A percentile compares a stretch with the other conserved stretches of the same genome.
Evolutionary conservation across 768 basidiomycete species (phyloP).

Genomic region (Mrakia frigida): DNA sequence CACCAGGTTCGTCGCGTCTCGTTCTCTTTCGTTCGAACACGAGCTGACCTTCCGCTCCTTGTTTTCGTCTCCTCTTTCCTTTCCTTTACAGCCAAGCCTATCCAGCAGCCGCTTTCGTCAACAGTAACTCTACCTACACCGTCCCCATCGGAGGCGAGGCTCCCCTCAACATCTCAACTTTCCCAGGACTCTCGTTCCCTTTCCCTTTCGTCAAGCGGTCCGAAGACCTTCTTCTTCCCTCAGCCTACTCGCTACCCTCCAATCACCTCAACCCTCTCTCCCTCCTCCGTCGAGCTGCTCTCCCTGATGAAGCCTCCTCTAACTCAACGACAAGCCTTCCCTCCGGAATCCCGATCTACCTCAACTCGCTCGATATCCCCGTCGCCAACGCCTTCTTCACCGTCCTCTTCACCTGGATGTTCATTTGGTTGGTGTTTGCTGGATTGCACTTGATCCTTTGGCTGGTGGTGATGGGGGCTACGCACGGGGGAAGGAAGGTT

Average conservation of each 20-base stretch:
- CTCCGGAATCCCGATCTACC: slow-evolving; percentile 76
- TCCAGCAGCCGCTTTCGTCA: slow-evolving; percentile 67
- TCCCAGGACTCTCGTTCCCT: too few species aligned
- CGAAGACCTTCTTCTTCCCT: slow-evolving; percentile 36
- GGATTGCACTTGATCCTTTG: slow-evolving; percentile 55
- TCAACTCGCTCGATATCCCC: slow-evolving; percentile 68
- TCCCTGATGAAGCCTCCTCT: slow-evolving; percentile 35
- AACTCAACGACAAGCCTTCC: slow-evolving; percentile 49
- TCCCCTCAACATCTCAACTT: neutral
- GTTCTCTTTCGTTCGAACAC: neutral
- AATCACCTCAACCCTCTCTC: slow-evolving; percentile 22
- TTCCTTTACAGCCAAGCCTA: slow-evolving; percentile 37
- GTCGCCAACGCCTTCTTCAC: slow-evolving; percentile 88
- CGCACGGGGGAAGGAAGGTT: slow-evolving; percentile 35
- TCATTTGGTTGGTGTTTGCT: slow-evolving; percentile 59
- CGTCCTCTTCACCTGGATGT: slow-evolving; percentile 67
- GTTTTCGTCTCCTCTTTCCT: neutral
- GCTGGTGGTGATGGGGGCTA: slow-evolving; percentile 44
- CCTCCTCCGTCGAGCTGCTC: slow-evolving; percentile 35
- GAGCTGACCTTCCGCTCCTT: too few species aligned
- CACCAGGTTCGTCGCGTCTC: slow-evolving; percentile 33
- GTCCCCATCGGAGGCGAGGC: slow-evolving; percentile 3
- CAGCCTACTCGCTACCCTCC: neutral
- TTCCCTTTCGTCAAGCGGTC: slow-evolving; percentile 34
- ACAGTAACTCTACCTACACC: slow-evolving; percentile 51